Evolutionary conservation across 2,329 filamentous ascomycete genomes (phyloP), one percentile per base, ranked within the genome.

Genomic region (Talaromyces sp.): DNA sequence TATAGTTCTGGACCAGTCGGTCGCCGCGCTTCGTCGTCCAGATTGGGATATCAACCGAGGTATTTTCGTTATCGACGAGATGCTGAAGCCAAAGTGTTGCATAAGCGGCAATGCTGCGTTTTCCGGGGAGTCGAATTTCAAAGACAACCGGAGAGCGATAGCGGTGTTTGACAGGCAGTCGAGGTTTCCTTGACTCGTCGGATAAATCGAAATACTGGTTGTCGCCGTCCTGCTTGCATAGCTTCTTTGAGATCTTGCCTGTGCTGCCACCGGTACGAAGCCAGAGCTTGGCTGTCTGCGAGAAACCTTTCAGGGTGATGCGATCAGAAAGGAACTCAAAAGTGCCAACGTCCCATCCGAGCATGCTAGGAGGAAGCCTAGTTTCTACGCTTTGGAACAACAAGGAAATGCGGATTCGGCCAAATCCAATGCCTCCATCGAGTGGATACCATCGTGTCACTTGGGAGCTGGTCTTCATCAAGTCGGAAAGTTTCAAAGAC

Each of bases 271-370:
- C 93, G 8, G 94, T 98, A 40, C 92, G 85, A 67, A 96, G 76
- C 68, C 86, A 87, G 51, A 98, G 79, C 75, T 92, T 92, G 51
- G 85, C 78, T 44, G 82, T 75, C 5, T 86, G 84, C 1, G 81
- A 79, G 68, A 89, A 92, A 55, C 82, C 83, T 14, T 82, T 77
- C 0, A 89, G 86, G 0, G 83, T 83, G 54, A 98, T 87, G 16
- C 81, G 83, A 56, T 91, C 83, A 0, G 89, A 91, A 0, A 84
- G 78, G 72, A 98, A 96, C 70, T 96, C 89, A 70, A 98, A 96
- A 0, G 94, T 96, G 40, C 95, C 95, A 51, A 98, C 91, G 64
- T 97, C 92, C 91, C 94, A 98, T 9, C 94, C 92, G 4, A 97
- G 84, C 75, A 96, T 89, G 47, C 87, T 80, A 0, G 90, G 90